Evolutionary conservation across 495 filamentous ascomycete species (phyloP).

Genomic region (Aspergillus campestris): DNA sequence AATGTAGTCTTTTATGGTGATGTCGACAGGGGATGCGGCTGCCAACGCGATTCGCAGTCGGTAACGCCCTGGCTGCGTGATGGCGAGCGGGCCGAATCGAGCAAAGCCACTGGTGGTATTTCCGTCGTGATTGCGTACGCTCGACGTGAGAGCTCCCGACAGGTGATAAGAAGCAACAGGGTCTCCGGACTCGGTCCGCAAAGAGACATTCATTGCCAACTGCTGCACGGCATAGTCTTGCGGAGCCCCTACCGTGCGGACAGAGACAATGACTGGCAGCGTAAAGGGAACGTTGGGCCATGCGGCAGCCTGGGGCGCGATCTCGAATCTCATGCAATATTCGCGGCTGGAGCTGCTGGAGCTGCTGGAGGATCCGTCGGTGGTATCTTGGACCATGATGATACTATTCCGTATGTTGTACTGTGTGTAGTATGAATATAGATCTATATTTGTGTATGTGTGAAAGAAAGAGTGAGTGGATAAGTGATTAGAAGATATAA

Average conservation of each 20-base stretch:
- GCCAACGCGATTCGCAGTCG: constrained; percentile 31
- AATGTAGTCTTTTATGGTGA: constrained; percentile 25
- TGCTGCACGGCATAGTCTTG: constrained; percentile 17
- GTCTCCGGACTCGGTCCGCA: constrained; percentile 25
- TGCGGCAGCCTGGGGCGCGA: constrained; percentile 21
- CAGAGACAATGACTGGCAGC: constrained; percentile 27
- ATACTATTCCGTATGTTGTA: no score
- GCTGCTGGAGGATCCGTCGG: constrained; percentile 7
- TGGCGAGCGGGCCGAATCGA: constrained; percentile 22
- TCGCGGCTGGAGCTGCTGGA: constrained; percentile 21
- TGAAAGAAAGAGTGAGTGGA: no score
- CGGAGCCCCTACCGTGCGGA: constrained; percentile 25
- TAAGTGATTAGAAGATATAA: no score
- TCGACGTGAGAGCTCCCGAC: constrained; percentile 26
- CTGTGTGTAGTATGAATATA: no score
- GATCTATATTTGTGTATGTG: no score
- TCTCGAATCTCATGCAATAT: constrained; percentile 30
- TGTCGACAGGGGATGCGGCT: constrained; percentile 21
- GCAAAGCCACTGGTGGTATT: constrained; percentile 31
- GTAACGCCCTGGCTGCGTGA: constrained; percentile 27
- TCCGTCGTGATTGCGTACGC: constrained; percentile 25
- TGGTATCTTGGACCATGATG: constrained; percentile 17
- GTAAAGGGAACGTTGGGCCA: constrained; percentile 24
- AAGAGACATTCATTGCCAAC: constrained; percentile 24
- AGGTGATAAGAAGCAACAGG: constrained; percentile 14